phyloP scores from a whole-genome alignment of 140 eudicot species.

The Stevia rebaudiana region DNA sequence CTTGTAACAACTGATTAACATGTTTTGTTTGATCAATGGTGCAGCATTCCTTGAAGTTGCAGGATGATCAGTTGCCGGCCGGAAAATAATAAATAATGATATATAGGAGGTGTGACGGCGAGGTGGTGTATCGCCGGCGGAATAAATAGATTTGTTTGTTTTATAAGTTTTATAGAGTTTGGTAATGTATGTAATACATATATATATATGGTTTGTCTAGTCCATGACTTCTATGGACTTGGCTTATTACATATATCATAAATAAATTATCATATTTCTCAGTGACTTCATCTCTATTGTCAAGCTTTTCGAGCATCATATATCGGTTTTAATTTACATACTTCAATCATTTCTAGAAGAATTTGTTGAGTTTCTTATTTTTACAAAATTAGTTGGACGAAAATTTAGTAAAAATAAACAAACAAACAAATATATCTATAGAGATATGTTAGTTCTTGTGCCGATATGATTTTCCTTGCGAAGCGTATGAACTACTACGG shows the following conservation, averaged over 20 bases:
- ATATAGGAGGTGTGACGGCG: neutral
- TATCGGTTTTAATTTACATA: neutral
- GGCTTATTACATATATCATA: neutral
- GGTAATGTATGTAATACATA: neutral
- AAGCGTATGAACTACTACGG: no score
- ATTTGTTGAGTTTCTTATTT: no score
- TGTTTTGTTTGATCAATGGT: neutral
- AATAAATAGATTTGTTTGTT: constrained; percentile 25
- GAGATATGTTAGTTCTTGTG: no score
- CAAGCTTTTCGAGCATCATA: no score
- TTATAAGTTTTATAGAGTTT: neutral
- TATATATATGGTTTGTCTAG: neutral
- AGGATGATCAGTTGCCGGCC: constrained; percentile 6
- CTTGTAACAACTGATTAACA: neutral
- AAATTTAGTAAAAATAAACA: no score
- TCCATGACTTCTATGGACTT: no score
- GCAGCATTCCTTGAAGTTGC: constrained; percentile 27
- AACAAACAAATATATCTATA: no score
- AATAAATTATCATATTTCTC: neutral
- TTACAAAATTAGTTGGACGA: no score
- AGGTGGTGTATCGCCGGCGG: constrained; percentile 1
- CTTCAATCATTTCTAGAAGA: neutral
- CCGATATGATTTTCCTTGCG: no score
- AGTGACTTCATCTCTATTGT: no score
- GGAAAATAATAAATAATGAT: neutral